Conservation (phyloP, 2,329 filamentous ascomycete species). For the Aspergillus sp. region DNA sequence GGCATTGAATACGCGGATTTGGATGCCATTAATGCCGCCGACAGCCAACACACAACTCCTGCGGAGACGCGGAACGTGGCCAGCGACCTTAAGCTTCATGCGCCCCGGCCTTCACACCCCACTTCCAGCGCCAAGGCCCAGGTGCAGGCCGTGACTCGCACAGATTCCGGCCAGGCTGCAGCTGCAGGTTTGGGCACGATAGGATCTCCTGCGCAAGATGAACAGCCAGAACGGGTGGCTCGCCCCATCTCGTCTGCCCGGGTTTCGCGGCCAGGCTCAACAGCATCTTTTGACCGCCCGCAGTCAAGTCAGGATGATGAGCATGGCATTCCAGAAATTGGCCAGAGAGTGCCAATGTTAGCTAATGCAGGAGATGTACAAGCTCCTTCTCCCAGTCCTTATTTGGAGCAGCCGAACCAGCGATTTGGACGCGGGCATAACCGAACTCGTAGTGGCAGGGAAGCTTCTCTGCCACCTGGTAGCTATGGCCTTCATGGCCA, state of each 20-base stretch:
- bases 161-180: constrained; percentile 83
- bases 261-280: constrained; percentile 49
- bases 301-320: constrained; percentile 68
- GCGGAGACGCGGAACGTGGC: constrained; percentile 76
- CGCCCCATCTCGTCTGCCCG: constrained; percentile 61
- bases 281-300: constrained; percentile 52
- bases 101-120: constrained; percentile 83
- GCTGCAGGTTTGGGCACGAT: constrained; percentile 76
- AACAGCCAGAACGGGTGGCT: constrained; percentile 52
- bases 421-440: constrained; percentile 58
- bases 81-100: constrained; percentile 80
- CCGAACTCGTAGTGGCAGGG: constrained; percentile 71
- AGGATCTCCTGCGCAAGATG: constrained; percentile 47
- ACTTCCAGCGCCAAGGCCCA: constrained; percentile 77
- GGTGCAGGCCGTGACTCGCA: constrained; percentile 81
- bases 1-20: constrained; percentile 80
- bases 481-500: constrained; percentile 94
- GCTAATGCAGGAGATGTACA: constrained; percentile 92
- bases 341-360: constrained; percentile 90
- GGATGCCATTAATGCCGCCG: constrained; percentile 43
- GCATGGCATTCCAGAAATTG: constrained; percentile 88
- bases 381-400: constrained; percentile 78
- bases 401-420: constrained; percentile 47
- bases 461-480: constrained; percentile 72
- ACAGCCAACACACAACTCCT: constrained; percentile 50